Evolutionary conservation across 2,329 filamentous ascomycete species (phyloP).

Genomic region (Sporothrix brasiliensis): DNA sequence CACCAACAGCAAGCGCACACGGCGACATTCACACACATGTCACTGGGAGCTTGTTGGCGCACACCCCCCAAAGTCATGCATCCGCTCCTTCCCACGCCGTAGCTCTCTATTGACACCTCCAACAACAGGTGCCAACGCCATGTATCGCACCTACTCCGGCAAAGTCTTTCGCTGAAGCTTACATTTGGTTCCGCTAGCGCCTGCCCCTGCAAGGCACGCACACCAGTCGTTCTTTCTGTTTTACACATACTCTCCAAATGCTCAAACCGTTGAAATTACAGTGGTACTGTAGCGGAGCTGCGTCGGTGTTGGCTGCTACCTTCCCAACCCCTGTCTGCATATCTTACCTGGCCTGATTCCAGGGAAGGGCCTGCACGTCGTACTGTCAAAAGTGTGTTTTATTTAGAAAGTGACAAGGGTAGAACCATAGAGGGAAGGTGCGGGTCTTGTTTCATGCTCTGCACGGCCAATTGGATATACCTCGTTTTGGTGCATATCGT

Average conservation of each 20-base stretch:
- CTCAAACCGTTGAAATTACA: neutral
- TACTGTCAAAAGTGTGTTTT: neutral
- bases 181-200: slow-evolving; percentile 6
- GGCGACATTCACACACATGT: neutral
- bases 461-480: neutral
- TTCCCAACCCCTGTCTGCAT: slow-evolving; percentile 2
- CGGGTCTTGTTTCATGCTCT: slow-evolving; percentile 16
- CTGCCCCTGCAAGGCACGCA: slow-evolving; percentile 13
- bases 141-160: neutral
- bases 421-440: neutral
- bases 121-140: slow-evolving; percentile 1
- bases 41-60: neutral
- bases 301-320: slow-evolving; percentile 12
- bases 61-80: slow-evolving; percentile 2
- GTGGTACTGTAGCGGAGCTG: neutral
- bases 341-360: slow-evolving; percentile 21
- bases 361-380: neutral
- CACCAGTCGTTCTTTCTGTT: slow-evolving; percentile 3
- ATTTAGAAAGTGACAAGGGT: slow-evolving; percentile 8
- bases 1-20: neutral
- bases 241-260: neutral
- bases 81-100: neutral
- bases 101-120: slow-evolving; percentile 6
- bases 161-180: slow-evolving; percentile 5
- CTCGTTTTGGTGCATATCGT: slow-evolving; percentile 21